phyloP scores from a whole-genome alignment of 345 rosid species.

The Citrus cavaleriei region DNA sequence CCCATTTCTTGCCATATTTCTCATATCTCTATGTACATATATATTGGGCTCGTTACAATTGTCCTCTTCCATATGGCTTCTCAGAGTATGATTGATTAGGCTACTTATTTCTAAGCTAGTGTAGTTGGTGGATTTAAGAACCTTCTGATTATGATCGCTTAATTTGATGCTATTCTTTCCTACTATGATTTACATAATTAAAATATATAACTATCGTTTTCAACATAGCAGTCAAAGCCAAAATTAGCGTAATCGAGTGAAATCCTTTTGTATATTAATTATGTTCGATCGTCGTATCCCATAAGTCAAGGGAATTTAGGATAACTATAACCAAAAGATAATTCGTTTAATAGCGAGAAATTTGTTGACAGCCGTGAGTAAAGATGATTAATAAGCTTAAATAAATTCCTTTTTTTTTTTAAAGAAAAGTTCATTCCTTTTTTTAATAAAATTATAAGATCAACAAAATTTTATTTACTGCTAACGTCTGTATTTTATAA shows the following conservation, averaged over 20 bases:
- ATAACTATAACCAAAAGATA: not conserved
- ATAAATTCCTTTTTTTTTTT: too few relatives aligned
- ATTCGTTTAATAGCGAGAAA: not conserved
- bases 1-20: not conserved
- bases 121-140: conserved; percentile 20
- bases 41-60: not conserved
- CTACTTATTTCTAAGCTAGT: not conserved
- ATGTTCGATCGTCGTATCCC: not conserved
- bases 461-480: too few relatives aligned
- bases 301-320: not conserved
- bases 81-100: conserved; percentile 10
- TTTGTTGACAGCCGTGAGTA: not conserved
- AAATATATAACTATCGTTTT: not conserved
- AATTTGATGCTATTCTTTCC: not conserved
- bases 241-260: conserved; percentile 7
- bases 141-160: conserved; percentile 7
- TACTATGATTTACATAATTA: not conserved
- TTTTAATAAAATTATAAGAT: too few relatives aligned
- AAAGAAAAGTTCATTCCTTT: too few relatives aligned
- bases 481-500: too few relatives aligned
- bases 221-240: not conserved
- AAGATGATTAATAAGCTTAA: not conserved
- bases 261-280: conserved; percentile 4
- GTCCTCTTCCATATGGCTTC: conserved; percentile 20
- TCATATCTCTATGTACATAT: too few relatives aligned